Base-by-base conservation (phyloP, 176 grass and related monocot species). In the Saccharum officinarum region DNA sequence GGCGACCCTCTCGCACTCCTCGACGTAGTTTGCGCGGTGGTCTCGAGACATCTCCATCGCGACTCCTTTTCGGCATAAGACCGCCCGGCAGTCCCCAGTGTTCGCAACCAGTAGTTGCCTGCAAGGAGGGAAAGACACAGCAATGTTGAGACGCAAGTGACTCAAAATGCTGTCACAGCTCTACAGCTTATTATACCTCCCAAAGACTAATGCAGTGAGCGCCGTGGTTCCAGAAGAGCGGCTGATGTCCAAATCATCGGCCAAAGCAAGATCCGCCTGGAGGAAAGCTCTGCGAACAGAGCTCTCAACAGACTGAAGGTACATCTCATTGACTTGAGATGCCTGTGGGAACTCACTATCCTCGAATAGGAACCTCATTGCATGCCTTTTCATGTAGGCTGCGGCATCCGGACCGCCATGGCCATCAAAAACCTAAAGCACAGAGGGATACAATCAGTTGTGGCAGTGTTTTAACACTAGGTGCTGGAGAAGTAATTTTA, bases 21-120 rank as follows among this genome's bases (percentile, higher is more conserved):
- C 88, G 7, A 26, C 81, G 7, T 96, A 75, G 64, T 84, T 85
- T 0, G 92, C 85, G 18, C 94, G 86, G 71, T 99, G 97, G 66
- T 99, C 97, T 40, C 85, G 81, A 1, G 97, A 99, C 92, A 99
- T 94, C 59, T 96, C 94, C 40, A 96, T 71, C 0, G 93, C 97
- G 4, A 92, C n/a, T 5, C 97, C 97, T 75, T 90, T 91, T 78
- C 88, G 63, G n/a, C 88, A 92, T 20, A 99, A 86, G 28, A 99
- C 93, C 0, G 97, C 97, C 2, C 97, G 92, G 76, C 97, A 99
- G 52, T 99, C 97, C 1, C 97, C 97, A 0, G 90, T 85, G 44
- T 99, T 99, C 2, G 97, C 97, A n/a, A 99, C 90, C 88, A 99
- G 78, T 30, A 99, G 57, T 89, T 89, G 67, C 84, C 93, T 99